These are phyloP conservation scores for Cyclotella cryptica DNA, from an alignment of 108 stramenopile genomes.

Conservation along the genomic window DNA sequence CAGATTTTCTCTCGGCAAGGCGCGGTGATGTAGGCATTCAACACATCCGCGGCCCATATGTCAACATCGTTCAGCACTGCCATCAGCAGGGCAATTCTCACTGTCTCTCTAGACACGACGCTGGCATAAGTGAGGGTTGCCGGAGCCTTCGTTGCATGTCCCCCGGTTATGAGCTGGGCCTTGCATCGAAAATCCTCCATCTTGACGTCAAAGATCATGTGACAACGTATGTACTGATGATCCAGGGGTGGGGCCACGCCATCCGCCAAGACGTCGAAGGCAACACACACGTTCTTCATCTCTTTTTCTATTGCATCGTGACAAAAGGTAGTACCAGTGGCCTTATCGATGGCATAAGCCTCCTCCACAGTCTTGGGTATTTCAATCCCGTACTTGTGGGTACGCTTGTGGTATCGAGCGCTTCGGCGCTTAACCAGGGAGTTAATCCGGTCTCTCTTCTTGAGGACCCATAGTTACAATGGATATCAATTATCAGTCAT, in stretches of 20 bases:
- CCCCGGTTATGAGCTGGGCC: constrained; percentile 58
- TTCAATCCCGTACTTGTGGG: too few species aligned
- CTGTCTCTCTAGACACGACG: constrained; percentile 54
- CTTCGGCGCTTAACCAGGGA: not conserved
- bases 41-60: constrained; percentile 43
- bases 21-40: constrained; percentile 55
- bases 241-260: not conserved
- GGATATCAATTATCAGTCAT: too few species aligned
- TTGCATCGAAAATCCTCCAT: constrained; percentile 47
- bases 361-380: too few species aligned
- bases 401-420: too few species aligned
- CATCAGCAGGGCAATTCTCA: constrained; percentile 49
- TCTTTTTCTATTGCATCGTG: too few species aligned
- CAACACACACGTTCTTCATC: too few species aligned
- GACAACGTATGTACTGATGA: too few species aligned
- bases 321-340: too few species aligned
- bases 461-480: too few species aligned
- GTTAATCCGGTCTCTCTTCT: not conserved
- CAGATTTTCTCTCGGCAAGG: constrained; percentile 31
- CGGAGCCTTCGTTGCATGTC: constrained; percentile 52
- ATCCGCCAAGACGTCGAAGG: not conserved
- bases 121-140: constrained; percentile 40
- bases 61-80: constrained; percentile 54
- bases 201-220: constrained; percentile 32
- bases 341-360: too few species aligned